Evolutionary conservation across 108 stramenopile genomes (phyloP).

Genomic region (Conticribra guillardii): DNA sequence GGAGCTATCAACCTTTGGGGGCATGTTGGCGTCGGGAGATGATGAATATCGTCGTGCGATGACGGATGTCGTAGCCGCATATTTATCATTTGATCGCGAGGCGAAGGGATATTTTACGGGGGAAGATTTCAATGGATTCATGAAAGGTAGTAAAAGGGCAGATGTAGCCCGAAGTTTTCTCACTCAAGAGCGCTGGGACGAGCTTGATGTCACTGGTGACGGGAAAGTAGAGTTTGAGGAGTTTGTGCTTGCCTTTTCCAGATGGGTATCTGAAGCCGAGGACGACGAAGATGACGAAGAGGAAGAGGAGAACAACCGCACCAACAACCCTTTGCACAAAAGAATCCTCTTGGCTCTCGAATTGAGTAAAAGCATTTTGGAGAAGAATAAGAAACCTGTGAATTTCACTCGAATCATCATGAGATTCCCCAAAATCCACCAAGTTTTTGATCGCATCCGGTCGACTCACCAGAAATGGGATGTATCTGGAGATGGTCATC

Average conservation of each 20-base stretch:
- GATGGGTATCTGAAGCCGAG: slow-evolving; percentile 42
- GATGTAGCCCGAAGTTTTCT: slow-evolving; percentile 45
- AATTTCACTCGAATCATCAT: slow-evolving; percentile 53
- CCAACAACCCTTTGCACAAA: slow-evolving; percentile 37
- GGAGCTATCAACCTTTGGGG: slow-evolving; percentile 40
- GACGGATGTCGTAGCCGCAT: slow-evolving; percentile 54
- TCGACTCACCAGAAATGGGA: slow-evolving; percentile 39
- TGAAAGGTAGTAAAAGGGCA: slow-evolving; percentile 47
- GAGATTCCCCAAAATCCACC: slow-evolving; percentile 53
- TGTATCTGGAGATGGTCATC: slow-evolving; percentile 24
- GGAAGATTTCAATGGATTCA: slow-evolving; percentile 45
- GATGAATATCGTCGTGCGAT: slow-evolving; percentile 49
- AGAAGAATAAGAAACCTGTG: slow-evolving; percentile 38
- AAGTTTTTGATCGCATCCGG: slow-evolving; percentile 51
- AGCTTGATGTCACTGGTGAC: slow-evolving; percentile 42
- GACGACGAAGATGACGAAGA: slow-evolving; percentile 40
- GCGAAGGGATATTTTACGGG: slow-evolving; percentile 51
- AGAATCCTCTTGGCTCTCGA: slow-evolving; percentile 46
- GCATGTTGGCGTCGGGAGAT: slow-evolving; percentile 40
- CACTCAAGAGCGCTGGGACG: slow-evolving; percentile 46
- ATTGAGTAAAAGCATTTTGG: slow-evolving; percentile 46
- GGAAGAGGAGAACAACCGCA: slow-evolving; percentile 30
- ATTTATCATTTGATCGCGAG: slow-evolving; percentile 53
- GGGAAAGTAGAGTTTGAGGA: slow-evolving; percentile 52
- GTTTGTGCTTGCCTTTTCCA: slow-evolving; percentile 51